Evolutionary conservation across 1,139 yeast species (phyloP), one percentile per base, ranked within the genome.

Genomic region (Debaryomycetaceae sp.): DNA sequence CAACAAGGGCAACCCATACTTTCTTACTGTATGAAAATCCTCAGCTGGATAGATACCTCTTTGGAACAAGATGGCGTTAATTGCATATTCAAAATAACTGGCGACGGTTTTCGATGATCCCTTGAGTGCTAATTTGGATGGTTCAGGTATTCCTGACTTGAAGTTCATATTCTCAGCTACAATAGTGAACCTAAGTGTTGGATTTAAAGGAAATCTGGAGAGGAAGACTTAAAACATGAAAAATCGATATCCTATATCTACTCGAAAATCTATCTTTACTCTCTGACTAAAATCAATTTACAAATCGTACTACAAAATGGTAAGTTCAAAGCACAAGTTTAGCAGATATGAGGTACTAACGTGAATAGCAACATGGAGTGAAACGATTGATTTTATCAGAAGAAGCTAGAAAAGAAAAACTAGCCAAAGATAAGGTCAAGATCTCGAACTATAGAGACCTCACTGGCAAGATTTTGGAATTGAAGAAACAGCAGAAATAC

Each of bases 31-130:
- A 44, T 78, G 78, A 61, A 91, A 91, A 57, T 88, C 96, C 51
- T 87, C 96, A 2, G 87, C 75, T 0, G 96, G 96, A 54, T 91
- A 91, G 31, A 91, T 83, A 0, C 96, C 96, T 40, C 98, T 67
- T 58, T 91, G 98, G 60, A 85, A 91, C 5, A 91, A 73, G 28
- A 91, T 87, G 44, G 83, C 80, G 58, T 87, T 84, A 45, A 87
- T 80, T 42, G 91, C 80, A 56, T 79, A 87, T 53, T 86, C 85
- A 55, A 89, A 89, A 64, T 87, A 89, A 62, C 89, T 96, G 1
- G 92, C 79, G 0, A 88, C 88, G 1, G 78, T 72, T 47, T 83
- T 79, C 30, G 92, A 79, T 0, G 95, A 85, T 5, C 96, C 96
- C 52, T 81, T 81, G 35, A 87, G 67, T 1, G 89, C 79, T 26